Conservation (phyloP, 768 basidiomycete species). For the Russula emetica region DNA sequence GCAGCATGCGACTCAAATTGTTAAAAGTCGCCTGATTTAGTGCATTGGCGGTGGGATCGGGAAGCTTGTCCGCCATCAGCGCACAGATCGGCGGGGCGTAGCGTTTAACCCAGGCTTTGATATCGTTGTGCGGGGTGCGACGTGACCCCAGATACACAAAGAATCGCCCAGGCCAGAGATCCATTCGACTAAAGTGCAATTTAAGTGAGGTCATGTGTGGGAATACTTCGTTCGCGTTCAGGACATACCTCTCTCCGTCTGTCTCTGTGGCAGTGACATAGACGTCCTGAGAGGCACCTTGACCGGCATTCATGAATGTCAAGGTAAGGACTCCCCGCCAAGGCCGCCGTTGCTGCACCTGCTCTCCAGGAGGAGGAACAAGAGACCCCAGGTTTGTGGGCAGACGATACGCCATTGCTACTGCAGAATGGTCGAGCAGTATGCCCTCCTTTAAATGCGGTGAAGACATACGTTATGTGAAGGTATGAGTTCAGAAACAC, state of each 20-base stretch:
- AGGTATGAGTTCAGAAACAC: no score
- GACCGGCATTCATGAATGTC: constrained; percentile 44
- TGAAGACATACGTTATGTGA: neutral
- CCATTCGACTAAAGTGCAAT: constrained; percentile 40
- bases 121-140: constrained; percentile 42
- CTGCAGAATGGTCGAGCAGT: neutral
- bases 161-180: constrained; percentile 52
- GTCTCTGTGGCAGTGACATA: constrained; percentile 63
- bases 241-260: constrained; percentile 64
- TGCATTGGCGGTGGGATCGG: constrained; percentile 45
- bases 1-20: constrained; percentile 48
- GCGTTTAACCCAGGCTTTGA: constrained; percentile 50
- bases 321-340: constrained; percentile 58
- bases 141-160: constrained; percentile 42
- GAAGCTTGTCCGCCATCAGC: constrained; percentile 57
- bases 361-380: constrained; percentile 51
- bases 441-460: constrained; percentile 19
- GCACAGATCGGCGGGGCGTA: constrained; percentile 49
- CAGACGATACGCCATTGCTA: constrained; percentile 55
- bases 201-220: constrained; percentile 10
- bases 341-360: constrained; percentile 41
- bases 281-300: constrained; percentile 46
- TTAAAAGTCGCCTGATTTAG: constrained; percentile 55
- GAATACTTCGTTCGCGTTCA: constrained; percentile 6
- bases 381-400: constrained; percentile 57